Conservation (phyloP, 805 yeast genomes). For the Scheffersomyces amazonensis region DNA sequence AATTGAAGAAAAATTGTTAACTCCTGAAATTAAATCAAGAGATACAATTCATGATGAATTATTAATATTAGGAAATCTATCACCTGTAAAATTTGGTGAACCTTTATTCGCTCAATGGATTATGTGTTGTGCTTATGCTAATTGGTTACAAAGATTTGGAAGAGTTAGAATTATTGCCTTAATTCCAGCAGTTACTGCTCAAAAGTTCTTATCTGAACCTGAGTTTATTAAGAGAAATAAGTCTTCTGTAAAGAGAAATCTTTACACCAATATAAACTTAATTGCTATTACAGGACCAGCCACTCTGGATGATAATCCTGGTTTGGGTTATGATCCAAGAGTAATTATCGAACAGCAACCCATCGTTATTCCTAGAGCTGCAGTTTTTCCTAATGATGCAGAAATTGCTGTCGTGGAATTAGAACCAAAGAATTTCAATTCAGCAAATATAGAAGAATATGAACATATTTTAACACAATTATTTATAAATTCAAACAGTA, state of each 20-base stretch:
- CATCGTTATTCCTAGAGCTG: slow-evolving; percentile 21
- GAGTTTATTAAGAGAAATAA: slow-evolving; percentile 55
- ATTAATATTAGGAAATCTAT: slow-evolving; percentile 57
- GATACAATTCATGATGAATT: slow-evolving; percentile 50
- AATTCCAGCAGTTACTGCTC: slow-evolving; percentile 54
- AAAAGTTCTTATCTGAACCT: slow-evolving; percentile 54
- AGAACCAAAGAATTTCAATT: slow-evolving; percentile 32
- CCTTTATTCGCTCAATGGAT: slow-evolving; percentile 73
- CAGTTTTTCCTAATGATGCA: slow-evolving; percentile 25
- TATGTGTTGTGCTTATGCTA: slow-evolving; percentile 60
- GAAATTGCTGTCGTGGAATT: slow-evolving; percentile 59
- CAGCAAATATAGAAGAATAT: slow-evolving; percentile 34
- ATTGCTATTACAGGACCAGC: slow-evolving; percentile 43
- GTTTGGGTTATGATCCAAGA: slow-evolving; percentile 34
- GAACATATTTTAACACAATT: slow-evolving; percentile 3
- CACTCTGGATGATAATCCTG: slow-evolving; percentile 11
- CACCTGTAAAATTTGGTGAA: slow-evolving; percentile 54
- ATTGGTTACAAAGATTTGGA: slow-evolving; percentile 73
- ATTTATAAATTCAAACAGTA: slow-evolving; percentile 21
- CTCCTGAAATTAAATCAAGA: slow-evolving; percentile 22
- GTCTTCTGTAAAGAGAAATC: slow-evolving; percentile 60
- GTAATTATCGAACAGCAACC: slow-evolving; percentile 37
- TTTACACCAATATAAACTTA: slow-evolving; percentile 57
- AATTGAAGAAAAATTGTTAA: slow-evolving; percentile 43
- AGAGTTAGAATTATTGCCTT: slow-evolving; percentile 72